Evolutionary conservation across 768 basidiomycete species (phyloP).

Genomic region (Boletus bicolor): DNA sequence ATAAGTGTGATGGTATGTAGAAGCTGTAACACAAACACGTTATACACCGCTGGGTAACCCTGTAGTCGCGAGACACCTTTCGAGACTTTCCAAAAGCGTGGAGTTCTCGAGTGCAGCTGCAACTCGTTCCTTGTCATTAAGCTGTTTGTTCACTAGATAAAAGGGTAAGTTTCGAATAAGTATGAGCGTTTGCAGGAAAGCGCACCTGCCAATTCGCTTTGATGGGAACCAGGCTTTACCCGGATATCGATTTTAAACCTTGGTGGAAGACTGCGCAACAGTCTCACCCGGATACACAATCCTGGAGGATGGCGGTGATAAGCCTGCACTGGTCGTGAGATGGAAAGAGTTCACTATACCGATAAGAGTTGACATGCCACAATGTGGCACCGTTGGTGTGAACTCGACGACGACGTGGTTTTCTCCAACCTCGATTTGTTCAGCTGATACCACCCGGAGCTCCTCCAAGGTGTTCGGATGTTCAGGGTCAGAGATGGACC

Average conservation of each 20-base stretch:
- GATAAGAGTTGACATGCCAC: slow-evolving; percentile 95
- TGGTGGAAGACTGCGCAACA: slow-evolving; percentile 84
- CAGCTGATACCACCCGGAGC: slow-evolving; percentile 88
- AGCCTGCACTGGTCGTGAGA: not conserved
- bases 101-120: slow-evolving; percentile 95
- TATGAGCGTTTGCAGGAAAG: not conserved
- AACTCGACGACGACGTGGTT: slow-evolving; percentile 85
- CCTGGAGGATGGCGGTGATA: slow-evolving; percentile 37
- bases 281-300: slow-evolving; percentile 90
- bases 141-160: slow-evolving; percentile 86
- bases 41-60: slow-evolving; percentile 1
- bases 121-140: slow-evolving; percentile 98
- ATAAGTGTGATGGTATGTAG: not conserved
- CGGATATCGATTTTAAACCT: slow-evolving; percentile 94
- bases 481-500: slow-evolving; percentile 92
- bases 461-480: slow-evolving; percentile 93
- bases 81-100: slow-evolving; percentile 80
- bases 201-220: slow-evolving; percentile 86
- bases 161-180: not conserved
- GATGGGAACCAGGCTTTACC: slow-evolving; percentile 92
- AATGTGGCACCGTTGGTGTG: slow-evolving; percentile 97
- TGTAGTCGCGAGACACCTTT: slow-evolving; percentile 61
- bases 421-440: slow-evolving; percentile 66
- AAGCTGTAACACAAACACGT: slow-evolving; percentile 1
- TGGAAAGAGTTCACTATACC: slow-evolving; percentile 42